Base-by-base conservation (phyloP, 176 grass and related monocot species). In the Musa beccarii region DNA sequence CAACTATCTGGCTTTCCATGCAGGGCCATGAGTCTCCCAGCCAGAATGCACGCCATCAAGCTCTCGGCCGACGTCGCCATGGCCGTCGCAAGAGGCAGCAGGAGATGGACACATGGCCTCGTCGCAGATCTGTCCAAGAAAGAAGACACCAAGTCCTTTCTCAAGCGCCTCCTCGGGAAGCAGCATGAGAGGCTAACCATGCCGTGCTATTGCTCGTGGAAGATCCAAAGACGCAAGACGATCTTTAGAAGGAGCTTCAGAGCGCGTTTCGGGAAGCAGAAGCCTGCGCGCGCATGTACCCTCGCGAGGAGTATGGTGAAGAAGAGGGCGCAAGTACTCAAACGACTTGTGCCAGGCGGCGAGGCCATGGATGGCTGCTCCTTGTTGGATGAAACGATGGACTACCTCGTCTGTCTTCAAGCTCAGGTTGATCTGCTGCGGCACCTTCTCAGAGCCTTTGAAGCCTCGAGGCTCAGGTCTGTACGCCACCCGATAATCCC, bases 21-120 rank as follows among this genome's bases (percentile, higher is more conserved):
- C 69, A 2, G 28, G 20, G 25, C 59, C 78, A 89, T 78, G 75
- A 84, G 13, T 54, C 56, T 83, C 25, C 68, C 82, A 19, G 63
- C 87, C 34, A 81, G 92, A 78, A 89, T 77, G 86, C 73, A 55
- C 52, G 78, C 84, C 49, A 65, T 96, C 75, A 92, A 89, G 78
- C 26, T 63, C 53, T 92, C 72, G 0, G 82, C 88, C 16, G 82
- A 91, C 59, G 0, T 79, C 50, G 84, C 92, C 69, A 87, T 96
- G 86, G 92, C 86, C 16, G 19, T 81, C 1, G 84, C 88, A 0
- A 72, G 81, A 56, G 80, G 75, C 69, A 52, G 28, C 49, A 65
- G 79, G 34, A 21, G 79, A 66, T 56, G 54, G 66, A 62, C 51
- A 24, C 43, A 57, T 53, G 24, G 68, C 7, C 76, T 84, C 21